Conservation (phyloP, 768 basidiomycete species). For the Leccinellum albellum region DNA sequence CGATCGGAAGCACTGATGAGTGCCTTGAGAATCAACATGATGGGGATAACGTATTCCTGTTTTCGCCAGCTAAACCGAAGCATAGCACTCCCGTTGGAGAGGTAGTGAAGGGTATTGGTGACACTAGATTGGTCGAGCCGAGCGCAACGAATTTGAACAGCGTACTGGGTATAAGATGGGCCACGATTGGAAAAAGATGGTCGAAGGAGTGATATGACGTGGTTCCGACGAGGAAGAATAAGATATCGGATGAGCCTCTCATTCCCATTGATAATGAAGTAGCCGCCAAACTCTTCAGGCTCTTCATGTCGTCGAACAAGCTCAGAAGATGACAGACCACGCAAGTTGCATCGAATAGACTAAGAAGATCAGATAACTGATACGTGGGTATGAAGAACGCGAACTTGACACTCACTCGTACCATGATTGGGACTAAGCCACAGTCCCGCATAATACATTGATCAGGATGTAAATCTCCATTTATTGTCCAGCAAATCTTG, state of each 20-base stretch:
- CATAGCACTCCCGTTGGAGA: conserved; percentile 95
- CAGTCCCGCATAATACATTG: conserved; percentile 76
- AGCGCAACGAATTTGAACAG: conserved; percentile 93
- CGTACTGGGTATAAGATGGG: conserved; percentile 90
- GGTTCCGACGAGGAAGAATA: conserved; percentile 92
- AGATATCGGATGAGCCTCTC: conserved; percentile 98
- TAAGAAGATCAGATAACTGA: conserved; percentile 28
- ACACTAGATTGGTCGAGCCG: conserved; percentile 88
- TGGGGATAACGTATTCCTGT: conserved; percentile 96
- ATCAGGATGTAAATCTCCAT: conserved; percentile 57
- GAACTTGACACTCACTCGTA: conserved; percentile 61
- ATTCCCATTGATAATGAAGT: conserved; percentile 98
- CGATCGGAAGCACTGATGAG: conserved; percentile 87
- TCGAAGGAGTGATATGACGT: conserved; percentile 89
- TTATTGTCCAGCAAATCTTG: conserved; percentile 81
- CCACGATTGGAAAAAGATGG: conserved; percentile 91
- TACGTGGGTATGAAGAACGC: background rate
- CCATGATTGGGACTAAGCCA: conserved; percentile 94
- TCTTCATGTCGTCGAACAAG: conserved; percentile 92
- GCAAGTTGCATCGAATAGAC: conserved; percentile 93
- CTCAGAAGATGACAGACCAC: conserved; percentile 76
- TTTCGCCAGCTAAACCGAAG: conserved; percentile 95
- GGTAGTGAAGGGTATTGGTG: conserved; percentile 97
- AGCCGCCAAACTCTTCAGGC: conserved; percentile 97
- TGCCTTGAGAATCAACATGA: conserved; percentile 95